Percentiles rank a stretch among this genome's conserved stretches.
phyloP scores from a whole-genome alignment of 305 asterid genomes.

The Rubia balearica region DNA sequence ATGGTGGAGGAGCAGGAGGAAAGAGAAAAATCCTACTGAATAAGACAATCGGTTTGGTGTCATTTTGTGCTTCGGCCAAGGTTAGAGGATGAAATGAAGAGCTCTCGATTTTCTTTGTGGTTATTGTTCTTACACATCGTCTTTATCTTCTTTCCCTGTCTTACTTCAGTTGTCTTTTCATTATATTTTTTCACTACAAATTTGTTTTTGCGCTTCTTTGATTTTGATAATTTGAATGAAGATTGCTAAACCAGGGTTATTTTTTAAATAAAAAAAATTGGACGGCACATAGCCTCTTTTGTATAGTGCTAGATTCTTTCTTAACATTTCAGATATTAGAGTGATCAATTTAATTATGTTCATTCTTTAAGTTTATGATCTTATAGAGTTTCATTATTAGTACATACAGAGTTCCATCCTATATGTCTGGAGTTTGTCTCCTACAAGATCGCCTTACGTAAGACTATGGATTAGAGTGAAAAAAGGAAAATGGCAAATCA shows the following conservation, averaged over 20 bases:
- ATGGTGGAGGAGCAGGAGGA: constrained; percentile 19
- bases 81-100: constrained; percentile 37
- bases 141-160: constrained; percentile 27
- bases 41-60: constrained; percentile 5
- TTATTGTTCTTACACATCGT: constrained; percentile 20
- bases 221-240: not conserved
- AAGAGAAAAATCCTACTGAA: not conserved
- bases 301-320: not conserved
- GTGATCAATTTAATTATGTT: not conserved
- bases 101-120: constrained; percentile 21
- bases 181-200: not conserved
- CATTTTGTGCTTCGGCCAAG: constrained; percentile 2
- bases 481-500: too few relatives aligned
- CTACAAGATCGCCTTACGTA: too few relatives aligned
- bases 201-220: not conserved
- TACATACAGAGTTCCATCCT: not conserved
- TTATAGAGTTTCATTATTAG: too few relatives aligned
- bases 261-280: not conserved
- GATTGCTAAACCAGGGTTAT: not conserved
- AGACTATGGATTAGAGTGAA: too few relatives aligned
- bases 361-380: not conserved
- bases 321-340: not conserved
- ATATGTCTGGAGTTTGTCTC: too few relatives aligned
- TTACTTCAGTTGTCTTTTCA: constrained; percentile 25
- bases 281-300: not conserved